Percentiles rank a stretch among this genome's conserved stretches.
Conservation (phyloP, 345 rosid genomes). For the Rubroshorea leprosula region DNA sequence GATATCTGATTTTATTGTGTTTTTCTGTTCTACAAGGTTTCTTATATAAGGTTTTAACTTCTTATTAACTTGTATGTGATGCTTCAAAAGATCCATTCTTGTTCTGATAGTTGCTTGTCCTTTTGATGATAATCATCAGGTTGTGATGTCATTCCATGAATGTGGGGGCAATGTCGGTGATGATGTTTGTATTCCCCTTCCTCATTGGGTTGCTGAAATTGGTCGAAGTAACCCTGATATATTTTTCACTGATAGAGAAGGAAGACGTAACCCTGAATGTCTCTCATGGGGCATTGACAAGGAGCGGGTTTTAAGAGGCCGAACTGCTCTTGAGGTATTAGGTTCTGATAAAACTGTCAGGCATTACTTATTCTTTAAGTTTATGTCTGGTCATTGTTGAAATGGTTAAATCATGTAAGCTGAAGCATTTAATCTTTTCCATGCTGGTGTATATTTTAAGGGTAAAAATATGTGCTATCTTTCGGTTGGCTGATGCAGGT, state of each 20-base stretch:
- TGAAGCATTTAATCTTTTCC: neutral
- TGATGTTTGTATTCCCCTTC: slow-evolving; percentile 95
- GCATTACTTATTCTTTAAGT: neutral
- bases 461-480: slow-evolving; percentile 1
- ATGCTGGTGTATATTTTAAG: neutral
- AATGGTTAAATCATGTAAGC: no score
- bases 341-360: slow-evolving; percentile 8
- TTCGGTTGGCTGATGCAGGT: slow-evolving; percentile 48
- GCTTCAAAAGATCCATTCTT: slow-evolving; percentile 13
- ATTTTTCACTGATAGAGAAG: slow-evolving; percentile 95
- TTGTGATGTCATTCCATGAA: slow-evolving; percentile 96
- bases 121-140: slow-evolving; percentile 44
- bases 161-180: slow-evolving; percentile 98
- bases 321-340: slow-evolving; percentile 92
- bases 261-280: slow-evolving; percentile 92
- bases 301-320: slow-evolving; percentile 85
- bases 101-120: slow-evolving; percentile 14
- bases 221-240: slow-evolving; percentile 90
- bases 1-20: neutral
- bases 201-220: slow-evolving; percentile 95
- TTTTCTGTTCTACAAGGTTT: neutral
- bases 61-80: slow-evolving; percentile 6
- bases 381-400: neutral
- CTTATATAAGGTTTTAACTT: neutral
- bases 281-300: slow-evolving; percentile 97